A percentile compares a stretch with the other conserved stretches of the same genome.
Evolutionary conservation across 2,329 filamentous ascomycete species (phyloP).

Genomic region (Biscogniauxia mediterranea): DNA sequence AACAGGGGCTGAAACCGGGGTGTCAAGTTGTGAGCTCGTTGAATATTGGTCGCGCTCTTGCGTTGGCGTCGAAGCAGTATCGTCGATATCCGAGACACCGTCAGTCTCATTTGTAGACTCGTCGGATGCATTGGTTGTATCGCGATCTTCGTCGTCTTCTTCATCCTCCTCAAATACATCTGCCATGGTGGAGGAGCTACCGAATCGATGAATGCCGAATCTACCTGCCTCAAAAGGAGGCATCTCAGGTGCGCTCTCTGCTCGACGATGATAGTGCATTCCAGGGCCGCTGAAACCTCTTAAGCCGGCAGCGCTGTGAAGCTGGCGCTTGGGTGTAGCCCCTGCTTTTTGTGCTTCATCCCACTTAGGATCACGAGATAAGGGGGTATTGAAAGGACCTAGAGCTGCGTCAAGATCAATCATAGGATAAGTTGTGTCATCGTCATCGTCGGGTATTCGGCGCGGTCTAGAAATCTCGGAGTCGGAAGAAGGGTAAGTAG

Average conservation of each 20-base stretch:
- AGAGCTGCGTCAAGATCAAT: slow-evolving; percentile 94
- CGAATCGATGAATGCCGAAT: slow-evolving; percentile 59
- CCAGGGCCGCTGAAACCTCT: slow-evolving; percentile 67
- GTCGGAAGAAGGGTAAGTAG: slow-evolving; percentile 30
- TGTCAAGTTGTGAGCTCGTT: slow-evolving; percentile 12
- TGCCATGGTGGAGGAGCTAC: slow-evolving; percentile 72
- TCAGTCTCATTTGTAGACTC: slow-evolving; percentile 27
- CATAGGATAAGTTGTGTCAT: slow-evolving; percentile 72
- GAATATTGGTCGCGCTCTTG: slow-evolving; percentile 28
- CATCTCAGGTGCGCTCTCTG: slow-evolving; percentile 78
- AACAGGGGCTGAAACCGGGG: slow-evolving; percentile 21
- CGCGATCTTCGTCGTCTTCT: slow-evolving; percentile 53
- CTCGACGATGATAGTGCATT: slow-evolving; percentile 73
- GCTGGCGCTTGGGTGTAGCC: slow-evolving; percentile 59
- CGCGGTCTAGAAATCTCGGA: slow-evolving; percentile 39
- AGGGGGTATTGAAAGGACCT: slow-evolving; percentile 84
- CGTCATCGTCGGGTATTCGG: slow-evolving; percentile 45
- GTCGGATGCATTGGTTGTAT: slow-evolving; percentile 26
- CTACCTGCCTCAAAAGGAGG: slow-evolving; percentile 66
- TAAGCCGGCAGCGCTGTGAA: slow-evolving; percentile 75
- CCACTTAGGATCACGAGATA: slow-evolving; percentile 62
- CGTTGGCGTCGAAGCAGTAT: slow-evolving; percentile 29
- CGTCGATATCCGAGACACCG: slow-evolving; percentile 22
- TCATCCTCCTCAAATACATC: slow-evolving; percentile 88
- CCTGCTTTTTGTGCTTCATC: slow-evolving; percentile 63